These are phyloP conservation scores for Tetrapyrgos nigripes DNA, from an alignment of 1,284 basidiomycete species.

Conservation along the genomic window DNA sequence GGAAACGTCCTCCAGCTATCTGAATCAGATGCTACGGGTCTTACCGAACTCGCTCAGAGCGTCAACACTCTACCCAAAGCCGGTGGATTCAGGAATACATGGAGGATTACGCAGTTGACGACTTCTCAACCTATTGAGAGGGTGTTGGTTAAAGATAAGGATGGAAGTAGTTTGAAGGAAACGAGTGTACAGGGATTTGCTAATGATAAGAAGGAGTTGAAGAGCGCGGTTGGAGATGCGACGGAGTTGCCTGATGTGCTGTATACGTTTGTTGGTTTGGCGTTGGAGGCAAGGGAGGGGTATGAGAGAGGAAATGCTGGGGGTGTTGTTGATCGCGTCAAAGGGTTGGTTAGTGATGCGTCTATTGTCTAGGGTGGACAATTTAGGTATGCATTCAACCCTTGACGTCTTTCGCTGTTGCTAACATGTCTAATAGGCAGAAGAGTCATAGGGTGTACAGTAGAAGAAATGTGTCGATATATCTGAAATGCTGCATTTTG, in stretches of 20 bases:
- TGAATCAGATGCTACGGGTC: constrained; percentile 39
- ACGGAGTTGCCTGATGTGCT: constrained; percentile 42
- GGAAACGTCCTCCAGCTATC: constrained; percentile 42
- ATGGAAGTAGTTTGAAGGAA: constrained; percentile 33
- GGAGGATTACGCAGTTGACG: constrained; percentile 40
- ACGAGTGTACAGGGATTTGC: constrained; percentile 53
- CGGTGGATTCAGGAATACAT: constrained; percentile 48
- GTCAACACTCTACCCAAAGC: constrained; percentile 37
- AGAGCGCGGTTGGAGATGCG: constrained; percentile 39
- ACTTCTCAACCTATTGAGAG: constrained; percentile 49
- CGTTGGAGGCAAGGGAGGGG: constrained; percentile 39
- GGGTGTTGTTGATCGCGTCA: background rate
- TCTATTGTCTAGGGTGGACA: too few species aligned
- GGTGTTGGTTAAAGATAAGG: constrained; percentile 32
- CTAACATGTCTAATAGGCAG: too few species aligned
- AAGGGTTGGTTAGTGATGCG: background rate
- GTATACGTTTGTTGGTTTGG: constrained; percentile 44
- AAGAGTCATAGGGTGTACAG: too few species aligned
- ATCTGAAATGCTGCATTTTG: too few species aligned
- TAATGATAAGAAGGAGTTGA: constrained; percentile 38
- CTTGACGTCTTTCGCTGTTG: too few species aligned
- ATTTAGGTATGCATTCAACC: too few species aligned
- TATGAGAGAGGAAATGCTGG: constrained; percentile 1
- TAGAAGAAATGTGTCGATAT: too few species aligned
- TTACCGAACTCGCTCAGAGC: constrained; percentile 38